Evolutionary conservation across 2,329 filamentous ascomycete genomes (phyloP), one percentile per base, ranked within the genome.

Genomic region (Diaporthe citrichinensis): DNA sequence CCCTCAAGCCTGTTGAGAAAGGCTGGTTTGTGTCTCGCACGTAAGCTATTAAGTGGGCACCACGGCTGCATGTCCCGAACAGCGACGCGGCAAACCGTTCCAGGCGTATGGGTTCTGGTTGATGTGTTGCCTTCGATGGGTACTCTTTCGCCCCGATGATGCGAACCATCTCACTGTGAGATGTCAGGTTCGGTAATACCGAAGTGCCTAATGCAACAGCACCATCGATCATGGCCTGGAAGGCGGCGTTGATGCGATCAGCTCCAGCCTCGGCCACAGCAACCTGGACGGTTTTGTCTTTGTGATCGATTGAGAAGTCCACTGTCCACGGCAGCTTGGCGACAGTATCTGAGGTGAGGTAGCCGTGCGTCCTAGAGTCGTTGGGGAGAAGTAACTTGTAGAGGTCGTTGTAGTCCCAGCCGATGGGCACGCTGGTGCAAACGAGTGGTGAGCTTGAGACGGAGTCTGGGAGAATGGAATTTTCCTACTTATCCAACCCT

Each of bases 11-110:
- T n/a, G 10, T 25, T 4, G 69, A 39, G 15, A 9, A 3, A 23
- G 25, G 20, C 23, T 44, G 34, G 3, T 5, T 55, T 5, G 49
- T 23, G 14, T 76, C 72, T 14, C 76, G 79, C 15, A 84, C 87
- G 80, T 92, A 94, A 5, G 89, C 91, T 0, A 92, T 94, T 84
- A 94, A 86, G 81, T 95, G 92, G 3, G 86, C 89, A 41, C 93
- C 93, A 76, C 93, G 92, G 12, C 88, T 91, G 51, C 91, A 88
- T 41, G 94, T 88, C 10, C 93, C 93, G 77, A 95, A 94, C 5
- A 95, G 84, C 4, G 90, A 86, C 57, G 87, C 88, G 4, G 91
- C 91, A 73, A 89, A 89, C 34, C 93, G 88, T 82, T 94, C 93
- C 78, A 94, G 86, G 69, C 71, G 46, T 65, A 73, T 65, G 2